Evolutionary conservation across 345 rosid species (phyloP), one percentile per base, ranked within the genome.

Genomic region (Acer campestre): DNA sequence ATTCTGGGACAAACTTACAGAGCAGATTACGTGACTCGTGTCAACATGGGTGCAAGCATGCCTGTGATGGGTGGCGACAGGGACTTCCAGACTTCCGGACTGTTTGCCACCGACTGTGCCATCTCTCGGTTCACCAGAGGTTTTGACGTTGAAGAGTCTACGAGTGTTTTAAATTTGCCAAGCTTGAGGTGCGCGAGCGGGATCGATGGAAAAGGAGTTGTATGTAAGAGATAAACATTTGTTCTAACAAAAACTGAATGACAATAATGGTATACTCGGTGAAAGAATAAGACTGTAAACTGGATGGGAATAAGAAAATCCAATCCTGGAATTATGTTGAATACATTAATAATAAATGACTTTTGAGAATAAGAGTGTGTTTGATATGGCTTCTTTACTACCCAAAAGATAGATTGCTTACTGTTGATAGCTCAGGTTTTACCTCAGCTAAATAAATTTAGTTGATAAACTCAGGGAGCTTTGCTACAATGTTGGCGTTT

Each of bases 1-100:
- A 87, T 91, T 44, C 61, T 90, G 73, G 93, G 95, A 12, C 92
- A 89, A 65, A 90, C 96, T 17, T 93, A 91, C 44, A 79, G 79
- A 66, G 51, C 81, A 20, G 80, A 77, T 55, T 90, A 93, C 53
- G 84, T 86, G 31, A 91, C 91, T 59, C 76, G 79, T 53, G 92
- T 86, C 27, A 88, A 90, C 80, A 82, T 91, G 56, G 90, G 90
- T 20, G 90, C 82, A 10, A 79, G 56, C 38, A 93, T 90, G 96
- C 88, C 96, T 7, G 87, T 93, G 20, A 80, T 89, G 67, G 93
- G 96, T 67, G 88, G 96, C 7, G 86, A 89, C 63, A 78, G 35
- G 68, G 88, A 88, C 77, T 91, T 88, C n/a, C 74, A 72, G 3
- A 80, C 91, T 65, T 84, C 91, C 42, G 84, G 86, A 66, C 75